Conservation (phyloP, 2,329 filamentous ascomycete genomes). For the Diplodia corticola region DNA sequence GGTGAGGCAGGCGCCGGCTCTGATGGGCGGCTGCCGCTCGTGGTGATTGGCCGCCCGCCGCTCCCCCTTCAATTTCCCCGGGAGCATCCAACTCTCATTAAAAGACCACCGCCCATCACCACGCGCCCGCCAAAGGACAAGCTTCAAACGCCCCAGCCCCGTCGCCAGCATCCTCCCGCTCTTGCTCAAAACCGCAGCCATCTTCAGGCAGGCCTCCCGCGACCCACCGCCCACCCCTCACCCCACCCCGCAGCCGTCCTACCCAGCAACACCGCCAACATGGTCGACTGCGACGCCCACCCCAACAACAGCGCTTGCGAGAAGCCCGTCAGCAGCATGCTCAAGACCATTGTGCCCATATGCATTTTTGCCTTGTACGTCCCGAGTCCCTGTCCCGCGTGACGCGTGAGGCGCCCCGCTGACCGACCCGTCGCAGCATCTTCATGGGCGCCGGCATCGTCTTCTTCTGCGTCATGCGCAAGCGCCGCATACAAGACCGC, state of each 20-base stretch:
- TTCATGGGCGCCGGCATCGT: slow-evolving; percentile 2
- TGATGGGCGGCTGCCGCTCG: neutral
- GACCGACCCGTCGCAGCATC: neutral
- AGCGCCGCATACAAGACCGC: neutral
- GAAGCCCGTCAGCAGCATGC: slow-evolving; percentile 11
- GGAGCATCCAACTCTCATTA: neutral
- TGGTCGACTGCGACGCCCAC: slow-evolving; percentile 15
- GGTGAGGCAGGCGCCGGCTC: neutral
- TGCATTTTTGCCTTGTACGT: slow-evolving; percentile 1
- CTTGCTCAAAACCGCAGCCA: neutral
- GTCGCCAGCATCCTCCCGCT: neutral
- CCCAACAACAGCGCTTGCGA: neutral
- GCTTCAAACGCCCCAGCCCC: neutral
- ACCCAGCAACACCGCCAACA: neutral
- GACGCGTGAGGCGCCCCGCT: neutral
- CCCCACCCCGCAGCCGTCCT: neutral
- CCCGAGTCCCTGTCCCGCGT: neutral
- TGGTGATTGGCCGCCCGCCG: slow-evolving; percentile 8
- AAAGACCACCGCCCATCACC: neutral
- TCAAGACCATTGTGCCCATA: neutral
- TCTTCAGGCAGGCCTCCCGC: slow-evolving; percentile 15
- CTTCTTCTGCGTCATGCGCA: slow-evolving; percentile 6
- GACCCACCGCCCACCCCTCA: neutral
- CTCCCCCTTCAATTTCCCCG: slow-evolving; percentile 12
- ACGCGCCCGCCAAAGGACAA: neutral